A percentile compares a stretch with the other conserved stretches of the same genome.
Evolutionary conservation across 306 rosid species (phyloP).

Genomic region (Corylus avellana): DNA sequence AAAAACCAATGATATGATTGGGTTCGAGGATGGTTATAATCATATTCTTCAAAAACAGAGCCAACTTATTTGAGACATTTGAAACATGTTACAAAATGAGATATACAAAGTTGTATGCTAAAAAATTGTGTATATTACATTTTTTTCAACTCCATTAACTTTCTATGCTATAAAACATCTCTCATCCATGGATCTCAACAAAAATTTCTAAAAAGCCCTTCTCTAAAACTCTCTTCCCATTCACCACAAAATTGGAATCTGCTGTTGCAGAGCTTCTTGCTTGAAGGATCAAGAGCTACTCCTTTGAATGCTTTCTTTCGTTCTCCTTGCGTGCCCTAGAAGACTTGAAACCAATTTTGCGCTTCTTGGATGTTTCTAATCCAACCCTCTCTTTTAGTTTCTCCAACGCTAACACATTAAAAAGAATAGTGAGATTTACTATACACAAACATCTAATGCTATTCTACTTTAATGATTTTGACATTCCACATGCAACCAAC

Average conservation of each 20-base stretch:
- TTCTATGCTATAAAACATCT: neutral
- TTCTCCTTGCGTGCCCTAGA: slow-evolving; percentile 27
- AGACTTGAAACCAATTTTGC: slow-evolving; percentile 38
- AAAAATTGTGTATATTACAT: neutral
- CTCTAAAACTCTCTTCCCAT: slow-evolving; percentile 1
- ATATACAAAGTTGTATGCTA: neutral
- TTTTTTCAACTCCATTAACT: neutral
- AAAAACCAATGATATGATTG: neutral
- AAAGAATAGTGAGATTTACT: slow-evolving; percentile 11
- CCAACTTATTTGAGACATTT: neutral
- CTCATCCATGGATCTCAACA: neutral
- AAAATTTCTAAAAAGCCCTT: neutral
- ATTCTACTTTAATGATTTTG: slow-evolving; percentile 3
- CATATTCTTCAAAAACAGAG: neutral
- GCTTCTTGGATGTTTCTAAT: slow-evolving; percentile 53
- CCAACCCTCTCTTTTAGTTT: slow-evolving; percentile 61
- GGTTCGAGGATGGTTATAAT: neutral
- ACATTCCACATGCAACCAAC: neutral
- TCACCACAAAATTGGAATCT: neutral
- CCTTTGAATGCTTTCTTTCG: slow-evolving; percentile 12
- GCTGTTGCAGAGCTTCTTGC: neutral
- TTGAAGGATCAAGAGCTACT: slow-evolving; percentile 17
- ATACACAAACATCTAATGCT: slow-evolving; percentile 19
- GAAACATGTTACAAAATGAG: neutral
- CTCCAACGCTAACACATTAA: slow-evolving; percentile 53